phyloP scores from a whole-genome alignment of 805 yeast genomes.

The Yamadazyma paraphyllophila region DNA sequence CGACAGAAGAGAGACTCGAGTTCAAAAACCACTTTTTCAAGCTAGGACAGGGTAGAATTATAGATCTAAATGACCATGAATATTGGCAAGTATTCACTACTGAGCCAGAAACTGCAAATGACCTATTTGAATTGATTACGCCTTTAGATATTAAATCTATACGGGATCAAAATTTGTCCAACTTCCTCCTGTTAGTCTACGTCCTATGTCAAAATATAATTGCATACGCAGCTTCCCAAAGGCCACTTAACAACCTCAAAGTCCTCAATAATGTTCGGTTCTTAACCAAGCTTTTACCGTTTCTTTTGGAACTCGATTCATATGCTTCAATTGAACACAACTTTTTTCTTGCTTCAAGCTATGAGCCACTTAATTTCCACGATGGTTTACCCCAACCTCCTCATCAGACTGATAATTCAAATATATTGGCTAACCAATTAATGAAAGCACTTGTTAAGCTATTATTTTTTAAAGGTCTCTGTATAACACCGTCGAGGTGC shows the following conservation, averaged over 20 bases:
- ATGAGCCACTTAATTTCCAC: slow-evolving; percentile 6
- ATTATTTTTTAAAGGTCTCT: slow-evolving; percentile 58
- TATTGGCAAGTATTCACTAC: slow-evolving; percentile 35
- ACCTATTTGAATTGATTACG: slow-evolving; percentile 57
- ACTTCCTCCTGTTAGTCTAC: slow-evolving; percentile 54
- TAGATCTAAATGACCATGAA: slow-evolving; percentile 20
- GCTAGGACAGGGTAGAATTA: slow-evolving; percentile 48
- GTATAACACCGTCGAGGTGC: slow-evolving; percentile 21
- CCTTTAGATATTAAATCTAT: slow-evolving; percentile 57
- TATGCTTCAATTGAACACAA: slow-evolving; percentile 26
- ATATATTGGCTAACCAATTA: slow-evolving; percentile 9
- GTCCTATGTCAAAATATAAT: slow-evolving; percentile 24
- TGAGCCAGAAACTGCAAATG: slow-evolving; percentile 50
- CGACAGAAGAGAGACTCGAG: slow-evolving; percentile 64
- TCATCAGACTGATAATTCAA: slow-evolving; percentile 13
- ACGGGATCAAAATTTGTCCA: slow-evolving; percentile 54
- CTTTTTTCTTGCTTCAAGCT: slow-evolving; percentile 22
- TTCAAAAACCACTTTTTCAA: slow-evolving; percentile 60
- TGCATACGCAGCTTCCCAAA: slow-evolving; percentile 10
- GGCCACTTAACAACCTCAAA: slow-evolving; percentile 22
- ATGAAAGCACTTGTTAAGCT: slow-evolving; percentile 35
- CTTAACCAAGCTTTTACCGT: slow-evolving; percentile 64
- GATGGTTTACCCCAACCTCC: background rate
- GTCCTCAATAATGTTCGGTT: slow-evolving; percentile 62
- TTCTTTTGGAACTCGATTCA: slow-evolving; percentile 51